phyloP scores from a whole-genome alignment of 768 basidiomycete species.

The Neoboletus brunneissimus region DNA sequence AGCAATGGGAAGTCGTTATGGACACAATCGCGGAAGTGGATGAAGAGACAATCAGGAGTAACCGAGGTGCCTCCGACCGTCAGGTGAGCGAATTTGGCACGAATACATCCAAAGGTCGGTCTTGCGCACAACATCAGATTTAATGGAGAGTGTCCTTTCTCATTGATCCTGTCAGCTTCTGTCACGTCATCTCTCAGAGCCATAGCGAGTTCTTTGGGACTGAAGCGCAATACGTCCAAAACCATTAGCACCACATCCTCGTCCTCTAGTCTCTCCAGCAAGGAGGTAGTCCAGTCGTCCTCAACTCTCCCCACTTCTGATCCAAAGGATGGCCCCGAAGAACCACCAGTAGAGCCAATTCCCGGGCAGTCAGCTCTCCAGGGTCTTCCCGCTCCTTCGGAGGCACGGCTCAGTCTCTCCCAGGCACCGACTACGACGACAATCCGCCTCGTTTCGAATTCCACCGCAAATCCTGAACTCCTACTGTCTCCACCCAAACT shows the following conservation, averaged over 20 bases:
- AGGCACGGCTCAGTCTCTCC: conserved; percentile 61
- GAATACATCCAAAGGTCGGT: conserved; percentile 59
- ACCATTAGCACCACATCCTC: conserved; percentile 22
- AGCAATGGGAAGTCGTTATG: conserved; percentile 87
- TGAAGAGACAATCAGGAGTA: conserved; percentile 42
- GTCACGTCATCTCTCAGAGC: conserved; percentile 73
- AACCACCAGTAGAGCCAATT: conserved; percentile 42
- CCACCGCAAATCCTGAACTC: conserved; percentile 19
- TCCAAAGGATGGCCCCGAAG: conserved; percentile 14
- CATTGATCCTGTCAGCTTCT: conserved; percentile 39
- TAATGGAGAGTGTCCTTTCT: background rate
- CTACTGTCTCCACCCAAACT: conserved; percentile 56
- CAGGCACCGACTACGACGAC: conserved; percentile 46
- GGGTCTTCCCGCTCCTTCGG: conserved; percentile 57
- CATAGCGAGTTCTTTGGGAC: conserved; percentile 70
- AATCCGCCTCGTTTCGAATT: conserved; percentile 43
- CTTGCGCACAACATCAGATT: background rate
- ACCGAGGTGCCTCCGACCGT: conserved; percentile 40
- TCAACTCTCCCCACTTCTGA: conserved; percentile 32
- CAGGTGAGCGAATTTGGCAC: conserved; percentile 72
- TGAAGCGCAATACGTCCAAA: conserved; percentile 47
- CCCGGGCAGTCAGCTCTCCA: conserved; percentile 59
- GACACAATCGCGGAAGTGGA: conserved; percentile 71
- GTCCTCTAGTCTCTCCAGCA: conserved; percentile 29
- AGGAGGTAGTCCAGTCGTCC: conserved; percentile 19